Conservation (phyloP, 352 stramenopile species). For the Nothophytophthora sp. region DNA sequence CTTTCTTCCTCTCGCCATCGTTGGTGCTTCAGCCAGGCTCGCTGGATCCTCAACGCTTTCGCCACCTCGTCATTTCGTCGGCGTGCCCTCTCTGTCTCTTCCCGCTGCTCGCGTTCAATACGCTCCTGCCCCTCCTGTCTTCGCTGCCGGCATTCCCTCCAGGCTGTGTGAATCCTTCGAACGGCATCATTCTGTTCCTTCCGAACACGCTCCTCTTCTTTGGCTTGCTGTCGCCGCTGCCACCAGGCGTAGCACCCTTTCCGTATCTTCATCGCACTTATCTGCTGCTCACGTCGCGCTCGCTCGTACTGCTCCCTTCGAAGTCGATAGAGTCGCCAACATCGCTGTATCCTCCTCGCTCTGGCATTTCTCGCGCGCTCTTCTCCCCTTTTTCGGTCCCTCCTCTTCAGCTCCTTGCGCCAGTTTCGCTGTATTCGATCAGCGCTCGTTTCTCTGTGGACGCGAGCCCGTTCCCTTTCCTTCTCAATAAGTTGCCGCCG, state of each 20-base stretch:
- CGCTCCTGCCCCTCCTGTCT: not conserved
- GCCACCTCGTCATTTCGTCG: not conserved
- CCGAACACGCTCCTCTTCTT: constrained; percentile 2
- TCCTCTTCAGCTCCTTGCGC: constrained; percentile 6
- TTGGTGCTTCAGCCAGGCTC: constrained; percentile 9
- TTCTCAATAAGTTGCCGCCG: constrained; percentile 3
- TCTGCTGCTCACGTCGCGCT: not conserved
- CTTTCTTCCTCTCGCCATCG: not conserved
- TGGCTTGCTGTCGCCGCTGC: constrained; percentile 1
- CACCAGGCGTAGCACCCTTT: not conserved
- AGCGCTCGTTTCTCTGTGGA: constrained; percentile 7
- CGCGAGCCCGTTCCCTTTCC: constrained; percentile 5
- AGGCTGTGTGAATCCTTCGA: not conserved
- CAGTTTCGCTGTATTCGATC: constrained; percentile 13
- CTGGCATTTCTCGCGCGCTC: constrained; percentile 1
- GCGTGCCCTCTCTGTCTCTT: not conserved
- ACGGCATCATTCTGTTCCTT: not conserved
- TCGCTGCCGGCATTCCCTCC: not conserved
- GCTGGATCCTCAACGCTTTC: constrained; percentile 9
- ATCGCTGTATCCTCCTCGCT: constrained; percentile 3
- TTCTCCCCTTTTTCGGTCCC: constrained; percentile 1
- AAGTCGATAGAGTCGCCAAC: not conserved
- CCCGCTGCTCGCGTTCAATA: not conserved
- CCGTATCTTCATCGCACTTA: not conserved
- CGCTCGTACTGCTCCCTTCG: too few species aligned